Evolutionary conservation across 2,329 filamentous ascomycete species (phyloP), one percentile per base, ranked within the genome.

Genomic region (Ophiostoma pallidulum): DNA sequence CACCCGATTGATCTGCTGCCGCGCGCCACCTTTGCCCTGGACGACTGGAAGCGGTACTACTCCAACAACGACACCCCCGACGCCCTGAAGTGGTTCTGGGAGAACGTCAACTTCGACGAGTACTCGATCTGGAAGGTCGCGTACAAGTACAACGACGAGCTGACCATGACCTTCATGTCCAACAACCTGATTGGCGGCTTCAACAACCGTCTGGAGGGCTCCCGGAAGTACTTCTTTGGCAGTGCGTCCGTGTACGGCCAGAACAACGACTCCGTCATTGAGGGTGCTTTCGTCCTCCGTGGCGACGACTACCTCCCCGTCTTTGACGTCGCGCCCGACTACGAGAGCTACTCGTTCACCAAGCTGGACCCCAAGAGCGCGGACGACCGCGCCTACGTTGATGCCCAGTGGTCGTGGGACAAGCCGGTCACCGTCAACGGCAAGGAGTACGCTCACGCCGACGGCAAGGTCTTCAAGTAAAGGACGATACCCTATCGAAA

Each of bases 391-490:
- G 82, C 85, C 66, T 90, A 86, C 66, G 75, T 98, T 63, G 81
- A 92, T 64, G 81, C 85, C 66, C 76, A 84, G 72, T 98, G 92
- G 92, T 75, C 80, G 54, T 95, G 89, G 86, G 92, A 97, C 69
- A 85, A 87, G 74, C 82, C 86, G 57, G 73, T 90, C 62, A 73
- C 72, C 56, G 77, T 88, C 62, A 70, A 84, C 63, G 91, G 85
- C 75, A 96, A 97, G 85, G 78, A 83, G 64, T 94, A 90, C 73
- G 72, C 80, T 67, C 87, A 84, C 74, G 85, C 85, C 64, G 84
- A 88, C 63, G 92, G 92, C 67, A 96, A 97, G 82, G 89, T 97
- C 68, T 97, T 96, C 86, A 97, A 97, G 80, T 97, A 95, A 79
- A 63, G 35, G 40, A 10, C 22, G 41, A 16, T 58, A 22, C n/a